These are phyloP conservation scores for Fraxinus quadrangulata DNA, from an alignment of 257 asterid species.

Conservation along the genomic window DNA sequence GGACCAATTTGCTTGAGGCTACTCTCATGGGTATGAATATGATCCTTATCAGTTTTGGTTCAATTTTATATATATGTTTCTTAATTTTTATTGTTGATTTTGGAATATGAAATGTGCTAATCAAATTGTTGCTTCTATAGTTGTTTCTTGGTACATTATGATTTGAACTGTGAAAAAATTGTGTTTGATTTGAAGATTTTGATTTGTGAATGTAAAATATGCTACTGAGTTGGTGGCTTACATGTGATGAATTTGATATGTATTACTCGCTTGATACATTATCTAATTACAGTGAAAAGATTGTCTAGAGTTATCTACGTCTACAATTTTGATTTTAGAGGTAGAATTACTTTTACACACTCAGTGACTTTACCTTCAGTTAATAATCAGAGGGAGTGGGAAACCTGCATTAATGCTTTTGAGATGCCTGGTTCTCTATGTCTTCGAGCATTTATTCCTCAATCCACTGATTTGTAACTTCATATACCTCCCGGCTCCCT, in stretches of 20 bases:
- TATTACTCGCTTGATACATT: not conserved
- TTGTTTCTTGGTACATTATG: not conserved
- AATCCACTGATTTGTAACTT: not conserved
- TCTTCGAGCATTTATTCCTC: not conserved
- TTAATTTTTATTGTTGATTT: not conserved
- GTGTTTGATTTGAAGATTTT: not conserved
- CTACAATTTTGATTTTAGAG: not conserved
- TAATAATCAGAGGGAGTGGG: not conserved
- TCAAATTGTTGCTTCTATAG: not conserved
- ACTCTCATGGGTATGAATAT: slow-evolving; percentile 82
- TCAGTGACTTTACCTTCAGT: not conserved
- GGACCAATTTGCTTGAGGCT: slow-evolving; percentile 92
- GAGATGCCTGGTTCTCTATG: not conserved
- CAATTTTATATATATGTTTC: not conserved
- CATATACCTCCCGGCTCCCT: not conserved
- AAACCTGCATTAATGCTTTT: not conserved
- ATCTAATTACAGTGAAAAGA: not conserved
- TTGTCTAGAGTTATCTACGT: not conserved
- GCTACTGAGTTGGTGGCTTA: not conserved
- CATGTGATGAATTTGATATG: not conserved
- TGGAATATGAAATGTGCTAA: not conserved
- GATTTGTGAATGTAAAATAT: not conserved
- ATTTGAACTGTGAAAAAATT: not conserved
- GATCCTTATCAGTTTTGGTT: not conserved
- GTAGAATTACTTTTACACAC: not conserved